Base-by-base conservation (phyloP, 2,329 filamentous ascomycete genomes). In the Penicillium sp. region DNA sequence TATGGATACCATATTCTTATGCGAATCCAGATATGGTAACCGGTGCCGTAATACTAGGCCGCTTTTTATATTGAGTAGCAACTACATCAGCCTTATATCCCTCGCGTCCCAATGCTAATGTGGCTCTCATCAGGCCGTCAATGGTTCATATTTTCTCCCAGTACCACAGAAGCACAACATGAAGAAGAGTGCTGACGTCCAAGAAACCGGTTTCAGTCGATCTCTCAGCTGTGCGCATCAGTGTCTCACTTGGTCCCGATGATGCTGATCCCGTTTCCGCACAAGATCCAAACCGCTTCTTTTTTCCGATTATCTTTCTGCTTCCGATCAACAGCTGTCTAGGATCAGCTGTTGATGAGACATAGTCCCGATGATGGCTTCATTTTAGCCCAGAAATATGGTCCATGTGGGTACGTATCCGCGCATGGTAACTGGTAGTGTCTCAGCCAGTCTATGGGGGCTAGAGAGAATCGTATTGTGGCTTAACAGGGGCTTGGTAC, bases 371-470 rank as follows among this genome's bases (percentile, higher is more conserved):
- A 33, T 9, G 18, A 43, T 31, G 12, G n/a, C 33, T 40, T 22
- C 37, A 12, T 22, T 40, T 40, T 40, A 40, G 37, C 37, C 37
- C 37, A 40, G 18, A 12, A 40, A 22, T 14, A 40, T n/a, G 11
- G 37, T 22, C 18, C 18, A 22, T 40, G 46, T 49, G 46, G 46
- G 7, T 26, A 37, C 15, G 15, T 37, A 27, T 49, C 31, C 27
- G 41, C 41, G 27, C 45, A 11, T 22, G 50, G 46, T 50, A 40
- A 56, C 50, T 56, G 54, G 54, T 41, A n/a, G 20, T 58, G 60
- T 62, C 56, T 62, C 58, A 61, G 51, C 14, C 25, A 11, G 6
- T 44, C 37, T 22, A 44, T 52, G 43, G 31, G 47, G 25, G 35
- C 27, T 14, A 22, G 12, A 33, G 37, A 44, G 20, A 31, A 29